phyloP scores from a whole-genome alignment of 2,329 filamentous ascomycete species.

The Colletotrichum tabaci region DNA sequence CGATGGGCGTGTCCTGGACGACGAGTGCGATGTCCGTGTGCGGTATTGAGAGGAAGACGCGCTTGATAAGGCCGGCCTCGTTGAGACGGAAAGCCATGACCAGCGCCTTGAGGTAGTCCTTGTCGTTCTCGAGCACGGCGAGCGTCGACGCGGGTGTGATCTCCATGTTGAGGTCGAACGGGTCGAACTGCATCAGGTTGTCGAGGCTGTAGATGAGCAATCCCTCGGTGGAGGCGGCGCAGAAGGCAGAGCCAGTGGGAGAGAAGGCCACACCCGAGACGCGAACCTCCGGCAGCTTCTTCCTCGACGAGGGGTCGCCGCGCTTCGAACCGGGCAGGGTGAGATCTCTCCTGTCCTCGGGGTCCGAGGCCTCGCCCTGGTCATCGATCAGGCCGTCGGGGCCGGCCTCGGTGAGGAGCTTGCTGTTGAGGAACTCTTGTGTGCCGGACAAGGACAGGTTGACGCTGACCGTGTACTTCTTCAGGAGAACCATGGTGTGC shows the following conservation, averaged over 20 bases:
- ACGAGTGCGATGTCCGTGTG: conserved; percentile 81
- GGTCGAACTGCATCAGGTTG: conserved; percentile 87
- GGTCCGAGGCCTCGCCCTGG: conserved; percentile 88
- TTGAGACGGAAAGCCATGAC: conserved; percentile 98
- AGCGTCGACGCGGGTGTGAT: conserved; percentile 92
- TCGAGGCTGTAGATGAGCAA: conserved; percentile 95
- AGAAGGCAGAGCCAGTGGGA: conserved; percentile 91
- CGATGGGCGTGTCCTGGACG: conserved; percentile 82
- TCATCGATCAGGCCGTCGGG: conserved; percentile 88
- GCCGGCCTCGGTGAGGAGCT: conserved; percentile 90
- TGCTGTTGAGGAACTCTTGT: conserved; percentile 96
- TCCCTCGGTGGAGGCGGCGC: conserved; percentile 94
- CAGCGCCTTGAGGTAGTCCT: conserved; percentile 90
- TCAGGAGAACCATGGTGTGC: conserved; percentile 88
- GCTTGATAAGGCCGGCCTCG: conserved; percentile 83
- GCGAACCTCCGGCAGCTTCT: conserved; percentile 83
- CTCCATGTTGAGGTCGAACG: conserved; percentile 94
- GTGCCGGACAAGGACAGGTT: conserved; percentile 97
- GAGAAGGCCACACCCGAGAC: conserved; percentile 90
- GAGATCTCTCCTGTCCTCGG: conserved; percentile 85
- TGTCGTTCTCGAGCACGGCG: conserved; percentile 74
- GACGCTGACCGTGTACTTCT: conserved; percentile 95
- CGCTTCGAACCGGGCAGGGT: conserved; percentile 89
- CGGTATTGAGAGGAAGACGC: conserved; percentile 89
- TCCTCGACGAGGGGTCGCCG: conserved; percentile 86